phyloP scores from a whole-genome alignment of 2,329 filamentous ascomycete genomes.

The Mycosphaerella sp. region DNA sequence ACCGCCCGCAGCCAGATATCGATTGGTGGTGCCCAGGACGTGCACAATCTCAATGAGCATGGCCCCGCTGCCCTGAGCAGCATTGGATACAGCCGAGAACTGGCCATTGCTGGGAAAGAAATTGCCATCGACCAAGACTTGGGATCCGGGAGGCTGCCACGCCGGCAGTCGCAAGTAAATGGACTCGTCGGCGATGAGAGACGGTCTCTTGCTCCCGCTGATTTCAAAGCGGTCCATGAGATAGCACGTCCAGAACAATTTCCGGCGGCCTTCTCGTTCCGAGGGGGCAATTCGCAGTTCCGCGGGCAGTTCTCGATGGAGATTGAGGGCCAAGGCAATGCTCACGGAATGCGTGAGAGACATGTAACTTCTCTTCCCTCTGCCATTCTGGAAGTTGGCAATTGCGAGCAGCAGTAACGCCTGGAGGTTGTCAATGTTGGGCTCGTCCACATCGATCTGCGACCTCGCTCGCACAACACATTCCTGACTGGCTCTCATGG shows the following conservation, averaged over 20 bases:
- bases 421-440: conserved; percentile 71
- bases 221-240: conserved; percentile 77
- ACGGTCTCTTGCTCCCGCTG: conserved; percentile 74
- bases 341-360: conserved; percentile 70
- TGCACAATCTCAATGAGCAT: conserved; percentile 81
- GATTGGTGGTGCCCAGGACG: conserved; percentile 74
- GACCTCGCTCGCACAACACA: conserved; percentile 63
- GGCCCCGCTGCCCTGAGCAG: conserved; percentile 66
- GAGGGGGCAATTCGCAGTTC: conserved; percentile 56
- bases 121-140: conserved; percentile 64
- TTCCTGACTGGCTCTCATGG: conserved; percentile 63
- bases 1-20: conserved; percentile 75
- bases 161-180: conserved; percentile 69
- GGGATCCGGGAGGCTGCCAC: conserved; percentile 58
- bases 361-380: conserved; percentile 84
- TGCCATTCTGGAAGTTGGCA: conserved; percentile 68
- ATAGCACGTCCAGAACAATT: conserved; percentile 87
- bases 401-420: conserved; percentile 67
- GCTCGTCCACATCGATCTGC: conserved; percentile 72
- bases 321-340: conserved; percentile 75
- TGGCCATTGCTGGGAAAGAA: conserved; percentile 68
- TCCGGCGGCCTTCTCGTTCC: conserved; percentile 68
- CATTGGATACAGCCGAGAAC: conserved; percentile 46
- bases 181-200: conserved; percentile 70
- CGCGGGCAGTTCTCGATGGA: conserved; percentile 67